Evolutionary conservation across 805 yeast species (phyloP).

Genomic region (Wickerhamia fluorescens): DNA sequence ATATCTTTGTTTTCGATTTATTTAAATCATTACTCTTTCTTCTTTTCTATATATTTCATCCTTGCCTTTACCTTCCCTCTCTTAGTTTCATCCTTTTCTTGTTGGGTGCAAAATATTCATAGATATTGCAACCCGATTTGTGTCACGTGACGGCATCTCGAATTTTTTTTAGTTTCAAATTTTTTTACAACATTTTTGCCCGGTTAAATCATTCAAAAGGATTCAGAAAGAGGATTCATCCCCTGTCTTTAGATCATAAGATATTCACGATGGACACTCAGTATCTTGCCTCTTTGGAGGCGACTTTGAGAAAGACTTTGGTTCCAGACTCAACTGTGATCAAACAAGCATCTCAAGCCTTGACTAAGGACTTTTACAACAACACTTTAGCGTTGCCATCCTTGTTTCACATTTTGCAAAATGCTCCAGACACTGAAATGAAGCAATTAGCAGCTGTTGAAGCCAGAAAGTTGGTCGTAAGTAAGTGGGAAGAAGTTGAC

Average conservation of each 20-base stretch:
- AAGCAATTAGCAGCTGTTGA: slow-evolving; percentile 96
- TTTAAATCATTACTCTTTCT: too few relatives aligned
- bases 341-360: slow-evolving; percentile 71
- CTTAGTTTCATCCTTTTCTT: too few relatives aligned
- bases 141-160: slow-evolving; percentile 6
- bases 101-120: too few relatives aligned
- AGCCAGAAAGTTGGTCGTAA: slow-evolving; percentile 72
- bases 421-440: slow-evolving; percentile 59
- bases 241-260: too few relatives aligned
- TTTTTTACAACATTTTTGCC: slow-evolving; percentile 1
- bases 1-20: too few relatives aligned
- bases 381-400: slow-evolving; percentile 72
- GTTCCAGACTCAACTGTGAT: slow-evolving; percentile 77
- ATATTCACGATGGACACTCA: slow-evolving; percentile 56
- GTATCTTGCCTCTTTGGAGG: slow-evolving; percentile 65
- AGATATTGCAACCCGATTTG: not conserved
- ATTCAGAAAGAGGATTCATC: too few relatives aligned
- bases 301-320: slow-evolving; percentile 68
- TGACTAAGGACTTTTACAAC: slow-evolving; percentile 68
- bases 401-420: slow-evolving; percentile 72
- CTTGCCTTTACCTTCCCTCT: too few relatives aligned
- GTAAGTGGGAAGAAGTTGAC: slow-evolving; percentile 59
- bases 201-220: not conserved
- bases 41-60: too few relatives aligned
- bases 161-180: too few relatives aligned